Percentiles rank a stretch among this genome's conserved stretches.
Evolutionary conservation across 805 yeast species (phyloP).

Genomic region (Helenozyma baotianmanensis): DNA sequence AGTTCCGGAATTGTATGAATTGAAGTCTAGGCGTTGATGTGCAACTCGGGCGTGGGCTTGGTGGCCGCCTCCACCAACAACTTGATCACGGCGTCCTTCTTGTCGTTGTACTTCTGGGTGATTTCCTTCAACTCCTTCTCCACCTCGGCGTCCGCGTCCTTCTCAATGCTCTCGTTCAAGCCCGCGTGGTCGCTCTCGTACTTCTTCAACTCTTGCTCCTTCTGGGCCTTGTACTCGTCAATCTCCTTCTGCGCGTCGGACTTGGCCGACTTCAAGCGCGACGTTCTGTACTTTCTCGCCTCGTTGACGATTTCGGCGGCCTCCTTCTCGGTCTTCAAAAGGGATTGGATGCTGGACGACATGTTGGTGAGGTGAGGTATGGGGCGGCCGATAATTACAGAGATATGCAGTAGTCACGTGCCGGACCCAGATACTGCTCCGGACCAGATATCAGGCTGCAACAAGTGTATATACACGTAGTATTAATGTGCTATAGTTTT

Average conservation of each 20-base stretch:
- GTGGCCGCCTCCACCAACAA: conserved; percentile 76
- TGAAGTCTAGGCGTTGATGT: conserved; percentile 61
- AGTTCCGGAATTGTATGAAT: too few relatives aligned
- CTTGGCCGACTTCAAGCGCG: conserved; percentile 89
- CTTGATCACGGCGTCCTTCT: conserved; percentile 65
- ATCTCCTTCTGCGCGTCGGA: conserved; percentile 89
- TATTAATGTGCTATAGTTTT: too few relatives aligned
- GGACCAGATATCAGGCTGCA: too few relatives aligned
- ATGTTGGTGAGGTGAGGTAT: conserved; percentile 9
- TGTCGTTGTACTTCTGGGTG: conserved; percentile 55
- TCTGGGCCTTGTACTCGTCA: conserved; percentile 75
- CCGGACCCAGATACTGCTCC: too few relatives aligned
- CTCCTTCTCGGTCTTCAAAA: conserved; percentile 78
- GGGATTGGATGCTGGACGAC: conserved; percentile 28
- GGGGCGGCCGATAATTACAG: conserved; percentile 6
- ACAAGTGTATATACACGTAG: too few relatives aligned
- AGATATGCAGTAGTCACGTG: too few relatives aligned
- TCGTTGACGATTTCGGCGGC: conserved; percentile 95
- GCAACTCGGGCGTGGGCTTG: conserved; percentile 77
- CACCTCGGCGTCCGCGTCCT: conserved; percentile 72
- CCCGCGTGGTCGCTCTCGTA: conserved; percentile 72
- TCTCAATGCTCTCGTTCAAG: conserved; percentile 69
- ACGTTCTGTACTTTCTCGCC: conserved; percentile 84
- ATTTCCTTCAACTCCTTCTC: conserved; percentile 67
- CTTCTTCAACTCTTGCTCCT: conserved; percentile 75